These are phyloP conservation scores for Pisolithus albus DNA, from an alignment of 768 basidiomycete genomes.

Conservation along the genomic window DNA sequence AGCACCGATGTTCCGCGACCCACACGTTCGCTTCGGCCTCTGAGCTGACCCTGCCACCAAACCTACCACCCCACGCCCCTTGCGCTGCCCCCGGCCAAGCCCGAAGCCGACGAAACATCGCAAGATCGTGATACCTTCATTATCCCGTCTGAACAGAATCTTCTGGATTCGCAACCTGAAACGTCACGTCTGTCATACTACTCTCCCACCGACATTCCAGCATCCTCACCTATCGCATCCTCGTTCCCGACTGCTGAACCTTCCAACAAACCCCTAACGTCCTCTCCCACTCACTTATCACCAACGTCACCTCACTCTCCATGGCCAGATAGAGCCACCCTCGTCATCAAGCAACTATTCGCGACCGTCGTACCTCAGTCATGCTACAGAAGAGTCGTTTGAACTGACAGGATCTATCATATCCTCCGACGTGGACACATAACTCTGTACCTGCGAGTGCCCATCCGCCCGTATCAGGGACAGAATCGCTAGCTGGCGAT, in stretches of 20 bases:
- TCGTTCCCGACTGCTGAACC: slow-evolving; percentile 41
- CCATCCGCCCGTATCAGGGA: background rate
- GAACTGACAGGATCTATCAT: slow-evolving; percentile 33
- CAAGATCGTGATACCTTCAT: background rate
- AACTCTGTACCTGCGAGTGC: background rate
- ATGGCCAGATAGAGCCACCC: slow-evolving; percentile 1
- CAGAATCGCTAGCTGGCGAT: slow-evolving; percentile 1
- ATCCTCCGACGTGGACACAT: slow-evolving; percentile 7
- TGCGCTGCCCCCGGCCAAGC: slow-evolving; percentile 17
- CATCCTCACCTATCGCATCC: slow-evolving; percentile 52
- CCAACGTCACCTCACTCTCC: slow-evolving; percentile 1
- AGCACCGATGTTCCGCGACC: slow-evolving; percentile 64
- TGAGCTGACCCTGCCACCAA: slow-evolving; percentile 39
- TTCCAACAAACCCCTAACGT: slow-evolving; percentile 35
- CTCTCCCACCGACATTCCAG: slow-evolving; percentile 44
- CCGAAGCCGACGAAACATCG: slow-evolving; percentile 11
- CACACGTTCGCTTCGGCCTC: slow-evolving; percentile 63
- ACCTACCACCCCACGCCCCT: slow-evolving; percentile 44
- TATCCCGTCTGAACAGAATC: slow-evolving; percentile 12
- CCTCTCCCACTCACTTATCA: slow-evolving; percentile 3
- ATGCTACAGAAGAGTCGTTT: slow-evolving; percentile 22
- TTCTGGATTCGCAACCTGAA: background rate
- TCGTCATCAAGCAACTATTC: slow-evolving; percentile 2
- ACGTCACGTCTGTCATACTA: slow-evolving; percentile 50
- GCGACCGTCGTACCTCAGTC: background rate